A percentile compares a stretch with the other conserved stretches of the same genome.
Conservation (phyloP, 768 basidiomycete genomes). For the Psilocybe sp. region DNA sequence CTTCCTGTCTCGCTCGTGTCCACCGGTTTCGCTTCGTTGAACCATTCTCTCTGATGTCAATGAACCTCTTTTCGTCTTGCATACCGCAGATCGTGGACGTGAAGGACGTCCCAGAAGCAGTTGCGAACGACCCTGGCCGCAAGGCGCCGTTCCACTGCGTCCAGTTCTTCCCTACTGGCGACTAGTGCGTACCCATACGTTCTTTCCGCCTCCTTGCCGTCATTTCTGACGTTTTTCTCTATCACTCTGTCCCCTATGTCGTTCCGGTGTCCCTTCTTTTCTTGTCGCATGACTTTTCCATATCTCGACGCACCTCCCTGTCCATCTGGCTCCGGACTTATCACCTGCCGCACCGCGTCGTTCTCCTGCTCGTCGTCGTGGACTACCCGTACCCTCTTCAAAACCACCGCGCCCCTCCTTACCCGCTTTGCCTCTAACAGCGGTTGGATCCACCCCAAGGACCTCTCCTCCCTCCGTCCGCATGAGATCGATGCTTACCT, state of each 20-base stretch:
- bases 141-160: constrained; percentile 68
- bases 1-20: neutral
- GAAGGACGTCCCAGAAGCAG: constrained; percentile 54
- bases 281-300: too few species aligned
- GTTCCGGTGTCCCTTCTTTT: too few species aligned
- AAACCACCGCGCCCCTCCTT: too few species aligned
- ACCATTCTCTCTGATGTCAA: too few species aligned
- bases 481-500: constrained; percentile 87
- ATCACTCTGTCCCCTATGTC: too few species aligned
- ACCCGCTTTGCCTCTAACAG: constrained; percentile 34
- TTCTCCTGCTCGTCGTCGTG: too few species aligned
- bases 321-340: too few species aligned
- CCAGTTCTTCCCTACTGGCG: constrained; percentile 91
- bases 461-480: constrained; percentile 73
- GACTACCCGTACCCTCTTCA: too few species aligned
- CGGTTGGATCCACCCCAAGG: constrained; percentile 80
- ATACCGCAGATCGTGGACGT: constrained; percentile 74
- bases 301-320: too few species aligned
- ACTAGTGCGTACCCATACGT: constrained; percentile 66
- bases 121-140: constrained; percentile 62
- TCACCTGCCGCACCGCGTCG: too few species aligned
- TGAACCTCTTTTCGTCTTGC: constrained; percentile 11
- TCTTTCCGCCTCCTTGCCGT: constrained; percentile 3
- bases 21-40: too few species aligned
- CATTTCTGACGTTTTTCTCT: neutral